phyloP scores from a whole-genome alignment of 495 filamentous ascomycete species.

The Neurospora intermedia region DNA sequence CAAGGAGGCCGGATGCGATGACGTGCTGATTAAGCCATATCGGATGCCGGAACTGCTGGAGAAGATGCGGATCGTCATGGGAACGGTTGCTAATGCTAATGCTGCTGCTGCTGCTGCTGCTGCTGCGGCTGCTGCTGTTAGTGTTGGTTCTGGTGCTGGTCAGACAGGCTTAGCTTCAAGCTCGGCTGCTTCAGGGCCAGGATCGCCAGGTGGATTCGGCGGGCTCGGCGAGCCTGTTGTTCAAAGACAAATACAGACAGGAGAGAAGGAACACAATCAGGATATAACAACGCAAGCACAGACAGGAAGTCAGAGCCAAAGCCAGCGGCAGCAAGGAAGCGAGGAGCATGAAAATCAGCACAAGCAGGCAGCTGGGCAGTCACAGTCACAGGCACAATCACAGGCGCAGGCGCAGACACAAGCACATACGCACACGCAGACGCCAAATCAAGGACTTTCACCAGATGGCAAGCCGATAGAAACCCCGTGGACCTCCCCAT shows the following conservation, averaged over 20 bases:
- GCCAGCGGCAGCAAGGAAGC: background rate
- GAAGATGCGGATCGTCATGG: constrained; percentile 42
- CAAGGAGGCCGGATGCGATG: constrained; percentile 47
- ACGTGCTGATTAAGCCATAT: constrained; percentile 37
- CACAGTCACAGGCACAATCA: background rate
- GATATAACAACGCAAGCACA: background rate
- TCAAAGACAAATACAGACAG: background rate
- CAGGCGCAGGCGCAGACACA: background rate
- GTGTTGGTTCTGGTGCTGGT: background rate
- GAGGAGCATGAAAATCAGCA: background rate
- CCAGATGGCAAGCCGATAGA: background rate
- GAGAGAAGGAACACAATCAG: background rate
- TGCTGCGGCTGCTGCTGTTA: background rate
- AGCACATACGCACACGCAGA: background rate
- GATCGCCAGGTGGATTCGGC: background rate
- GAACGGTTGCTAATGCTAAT: constrained; percentile 30
- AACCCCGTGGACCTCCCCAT: background rate
- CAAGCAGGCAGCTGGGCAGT: background rate
- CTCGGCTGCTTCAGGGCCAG: background rate
- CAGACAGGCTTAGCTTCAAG: background rate
- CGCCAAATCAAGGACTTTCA: background rate
- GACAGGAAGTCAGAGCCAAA: background rate
- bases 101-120: background rate
- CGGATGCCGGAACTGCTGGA: constrained; percentile 36
- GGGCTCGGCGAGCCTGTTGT: background rate